Evolutionary conservation across 140 eudicot genomes (phyloP).

Genomic region (Bidens hawaiensis): DNA sequence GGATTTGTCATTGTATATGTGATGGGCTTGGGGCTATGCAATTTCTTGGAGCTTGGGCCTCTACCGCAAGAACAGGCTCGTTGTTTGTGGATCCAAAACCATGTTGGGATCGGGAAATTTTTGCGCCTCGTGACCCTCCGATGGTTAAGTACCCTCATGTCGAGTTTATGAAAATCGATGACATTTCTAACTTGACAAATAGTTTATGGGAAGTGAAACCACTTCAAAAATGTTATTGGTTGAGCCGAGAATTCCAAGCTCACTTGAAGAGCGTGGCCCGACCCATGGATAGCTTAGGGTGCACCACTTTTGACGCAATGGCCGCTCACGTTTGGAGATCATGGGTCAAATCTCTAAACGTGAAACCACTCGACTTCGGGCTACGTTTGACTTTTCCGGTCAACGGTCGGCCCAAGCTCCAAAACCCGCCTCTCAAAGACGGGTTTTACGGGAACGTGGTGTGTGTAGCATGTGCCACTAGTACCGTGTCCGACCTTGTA

Average conservation of each 20-base stretch:
- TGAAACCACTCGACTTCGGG: slow-evolving; percentile 62
- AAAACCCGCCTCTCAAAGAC: slow-evolving; percentile 46
- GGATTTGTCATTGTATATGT: slow-evolving; percentile 88
- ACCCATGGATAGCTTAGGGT: slow-evolving; percentile 33
- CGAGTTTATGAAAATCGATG: slow-evolving; percentile 69
- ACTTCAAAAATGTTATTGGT: slow-evolving; percentile 66
- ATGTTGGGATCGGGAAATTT: slow-evolving; percentile 79
- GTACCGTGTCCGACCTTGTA: slow-evolving; percentile 50
- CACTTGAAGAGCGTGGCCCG: slow-evolving; percentile 46
- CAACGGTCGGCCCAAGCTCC: slow-evolving; percentile 54
- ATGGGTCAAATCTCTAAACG: slow-evolving; percentile 77
- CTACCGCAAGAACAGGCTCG: slow-evolving; percentile 57
- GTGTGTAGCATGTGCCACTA: slow-evolving; percentile 76
- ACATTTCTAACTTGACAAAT: slow-evolving; percentile 57
- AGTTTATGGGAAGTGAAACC: slow-evolving; percentile 70
- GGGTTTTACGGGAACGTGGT: slow-evolving; percentile 91
- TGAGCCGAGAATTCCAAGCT: slow-evolving; percentile 54
- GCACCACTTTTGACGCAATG: slow-evolving; percentile 82
- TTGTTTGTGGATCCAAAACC: slow-evolving; percentile 58
- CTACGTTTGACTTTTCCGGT: slow-evolving; percentile 80
- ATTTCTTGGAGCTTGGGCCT: slow-evolving; percentile 73
- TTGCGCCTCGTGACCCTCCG: slow-evolving; percentile 70
- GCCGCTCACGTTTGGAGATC: slow-evolving; percentile 96
- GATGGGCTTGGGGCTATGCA: slow-evolving; percentile 99
- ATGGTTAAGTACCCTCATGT: slow-evolving; percentile 52